These are phyloP conservation scores for Stenogyne calaminthoides DNA, from an alignment of 305 asterid genomes.

Conservation along the genomic window DNA sequence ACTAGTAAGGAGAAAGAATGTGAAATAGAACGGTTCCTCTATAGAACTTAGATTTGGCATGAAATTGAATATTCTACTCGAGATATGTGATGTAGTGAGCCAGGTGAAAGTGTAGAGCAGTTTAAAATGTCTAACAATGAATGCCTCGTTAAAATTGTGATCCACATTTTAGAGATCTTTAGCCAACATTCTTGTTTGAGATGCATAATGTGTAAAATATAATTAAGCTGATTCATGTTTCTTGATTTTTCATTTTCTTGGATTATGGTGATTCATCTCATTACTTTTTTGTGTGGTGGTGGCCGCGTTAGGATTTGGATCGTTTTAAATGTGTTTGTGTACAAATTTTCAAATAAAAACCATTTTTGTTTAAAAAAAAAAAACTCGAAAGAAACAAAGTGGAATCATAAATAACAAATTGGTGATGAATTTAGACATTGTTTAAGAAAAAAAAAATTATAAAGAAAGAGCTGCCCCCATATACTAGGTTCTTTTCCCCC, in stretches of 20 bases:
- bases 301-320: neutral
- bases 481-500: too few species aligned
- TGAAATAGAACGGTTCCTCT: neutral
- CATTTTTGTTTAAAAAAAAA: too few species aligned
- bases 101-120: neutral
- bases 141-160: neutral
- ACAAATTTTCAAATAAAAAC: too few species aligned
- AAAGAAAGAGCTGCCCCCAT: too few species aligned
- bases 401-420: too few species aligned
- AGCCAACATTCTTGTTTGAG: neutral
- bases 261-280: neutral
- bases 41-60: neutral
- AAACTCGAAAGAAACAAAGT: too few species aligned
- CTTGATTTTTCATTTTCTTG: neutral
- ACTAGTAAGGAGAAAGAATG: neutral
- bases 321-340: constrained; percentile 35
- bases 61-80: neutral
- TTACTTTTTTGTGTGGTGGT: neutral
- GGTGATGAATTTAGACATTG: too few species aligned
- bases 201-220: neutral
- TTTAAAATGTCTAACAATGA: neutral
- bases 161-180: neutral
- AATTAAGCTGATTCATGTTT: neutral
- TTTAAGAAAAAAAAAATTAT: too few species aligned
- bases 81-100: neutral